Evolutionary conservation across 2,329 filamentous ascomycete species (phyloP).

Genomic region (Parastagonospora avenae): DNA sequence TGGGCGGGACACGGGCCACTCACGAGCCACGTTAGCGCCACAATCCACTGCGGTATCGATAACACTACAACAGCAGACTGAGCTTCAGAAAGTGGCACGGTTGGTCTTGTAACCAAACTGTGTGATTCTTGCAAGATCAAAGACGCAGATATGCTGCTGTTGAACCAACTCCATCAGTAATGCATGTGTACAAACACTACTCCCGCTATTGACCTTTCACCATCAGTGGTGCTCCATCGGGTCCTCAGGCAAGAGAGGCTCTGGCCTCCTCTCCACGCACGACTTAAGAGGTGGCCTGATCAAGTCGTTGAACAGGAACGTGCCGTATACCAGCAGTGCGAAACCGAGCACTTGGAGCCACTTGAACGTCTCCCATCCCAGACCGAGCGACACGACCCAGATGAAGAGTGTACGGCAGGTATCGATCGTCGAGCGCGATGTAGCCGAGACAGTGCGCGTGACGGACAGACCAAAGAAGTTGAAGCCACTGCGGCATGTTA

Average conservation of each 20-base stretch:
- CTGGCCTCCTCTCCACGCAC: conserved; percentile 61
- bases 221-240: conserved; percentile 72
- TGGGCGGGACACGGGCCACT: conserved; percentile 15
- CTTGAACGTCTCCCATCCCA: conserved; percentile 98
- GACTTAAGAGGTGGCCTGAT: conserved; percentile 79
- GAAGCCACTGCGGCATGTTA: conserved; percentile 70
- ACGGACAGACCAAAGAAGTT: conserved; percentile 98
- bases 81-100: no score
- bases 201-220: neutral
- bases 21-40: conserved; percentile 1
- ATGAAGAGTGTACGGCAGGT: conserved; percentile 98
- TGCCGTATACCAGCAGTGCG: conserved; percentile 89
- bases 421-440: conserved; percentile 93
- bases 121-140: no score
- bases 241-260: conserved; percentile 77
- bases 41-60: no score
- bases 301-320: conserved; percentile 94
- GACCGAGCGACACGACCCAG: conserved; percentile 89
- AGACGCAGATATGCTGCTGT: no score
- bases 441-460: conserved; percentile 86
- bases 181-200: no score
- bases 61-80: no score
- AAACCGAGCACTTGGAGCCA: conserved; percentile 94
- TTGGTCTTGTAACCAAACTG: no score
- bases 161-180: no score